These are phyloP conservation scores for Candida methanosorbosa DNA, from an alignment of 805 yeast genomes.

Conservation along the genomic window DNA sequence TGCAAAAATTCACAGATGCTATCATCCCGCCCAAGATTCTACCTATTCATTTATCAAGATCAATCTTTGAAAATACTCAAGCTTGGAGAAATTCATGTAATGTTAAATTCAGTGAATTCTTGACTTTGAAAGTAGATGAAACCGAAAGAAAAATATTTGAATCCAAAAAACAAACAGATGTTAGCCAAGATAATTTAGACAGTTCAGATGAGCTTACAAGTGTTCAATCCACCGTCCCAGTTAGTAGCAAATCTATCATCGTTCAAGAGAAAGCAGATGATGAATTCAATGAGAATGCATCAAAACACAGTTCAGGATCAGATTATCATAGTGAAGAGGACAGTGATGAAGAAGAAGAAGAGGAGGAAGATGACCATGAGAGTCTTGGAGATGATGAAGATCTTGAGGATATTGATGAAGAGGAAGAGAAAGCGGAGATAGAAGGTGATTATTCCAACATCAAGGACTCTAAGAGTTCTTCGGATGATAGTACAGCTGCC, in stretches of 20 bases:
- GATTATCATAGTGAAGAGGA: conserved; percentile 6
- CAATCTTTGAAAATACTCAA: conserved; percentile 60
- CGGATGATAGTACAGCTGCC: background rate
- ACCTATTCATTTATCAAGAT: conserved; percentile 79
- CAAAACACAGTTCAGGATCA: conserved; percentile 9
- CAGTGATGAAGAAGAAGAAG: conserved; percentile 1
- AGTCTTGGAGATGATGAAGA: conserved; percentile 5
- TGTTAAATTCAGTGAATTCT: conserved; percentile 51
- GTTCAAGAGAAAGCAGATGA: conserved; percentile 13
- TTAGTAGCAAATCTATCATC: background rate
- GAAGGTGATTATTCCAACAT: background rate
- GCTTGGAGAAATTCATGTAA: conserved; percentile 69
- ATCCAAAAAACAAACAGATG: conserved; percentile 1
- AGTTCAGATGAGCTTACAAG: conserved; percentile 1
- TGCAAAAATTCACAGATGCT: conserved; percentile 56
- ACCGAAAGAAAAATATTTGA: conserved; percentile 16
- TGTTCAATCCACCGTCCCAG: background rate
- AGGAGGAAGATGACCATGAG: conserved; percentile 6
- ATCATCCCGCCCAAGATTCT: conserved; percentile 62
- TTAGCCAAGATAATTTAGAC: conserved; percentile 18
- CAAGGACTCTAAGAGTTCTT: background rate
- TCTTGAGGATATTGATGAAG: background rate
- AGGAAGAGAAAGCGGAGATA: background rate
- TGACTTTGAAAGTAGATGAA: conserved; percentile 39
- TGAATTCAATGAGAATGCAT: conserved; percentile 14